Conservation (phyloP, 768 basidiomycete genomes). For the Tricholoma terreum region DNA sequence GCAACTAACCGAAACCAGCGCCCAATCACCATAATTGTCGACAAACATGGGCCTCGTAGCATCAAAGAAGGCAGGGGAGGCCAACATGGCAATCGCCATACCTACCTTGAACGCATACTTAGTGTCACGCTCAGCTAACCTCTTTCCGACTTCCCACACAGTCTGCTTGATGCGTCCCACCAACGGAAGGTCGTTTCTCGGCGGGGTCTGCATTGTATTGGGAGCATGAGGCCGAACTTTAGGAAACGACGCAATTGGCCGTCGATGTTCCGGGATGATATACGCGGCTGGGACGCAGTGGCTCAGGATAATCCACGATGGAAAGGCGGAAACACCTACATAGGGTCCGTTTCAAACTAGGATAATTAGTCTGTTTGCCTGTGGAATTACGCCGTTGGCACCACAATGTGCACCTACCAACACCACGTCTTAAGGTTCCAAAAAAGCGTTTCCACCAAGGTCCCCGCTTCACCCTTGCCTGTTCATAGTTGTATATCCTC, state of each 20-base stretch:
- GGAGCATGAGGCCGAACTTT: slow-evolving; percentile 81
- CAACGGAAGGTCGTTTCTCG: slow-evolving; percentile 53
- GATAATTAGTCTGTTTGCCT: not conserved
- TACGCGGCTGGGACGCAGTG: slow-evolving; percentile 40
- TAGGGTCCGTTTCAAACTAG: slow-evolving; percentile 28
- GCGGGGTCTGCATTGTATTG: slow-evolving; percentile 80
- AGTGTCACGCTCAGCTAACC: slow-evolving; percentile 68
- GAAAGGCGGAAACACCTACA: slow-evolving; percentile 30
- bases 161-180: slow-evolving; percentile 63
- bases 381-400: not conserved
- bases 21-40: slow-evolving; percentile 91
- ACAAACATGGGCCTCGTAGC: slow-evolving; percentile 73
- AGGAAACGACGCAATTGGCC: slow-evolving; percentile 67
- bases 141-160: slow-evolving; percentile 68
- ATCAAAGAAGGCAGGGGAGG: slow-evolving; percentile 87
- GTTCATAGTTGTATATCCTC: slow-evolving; percentile 69
- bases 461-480: slow-evolving; percentile 35
- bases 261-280: slow-evolving; percentile 47
- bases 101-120: slow-evolving; percentile 89
- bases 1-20: slow-evolving; percentile 76
- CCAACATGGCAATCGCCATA: slow-evolving; percentile 77
- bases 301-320: not conserved
- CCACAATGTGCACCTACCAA: not conserved
- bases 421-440: slow-evolving; percentile 9
- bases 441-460: slow-evolving; percentile 41